Percentiles rank a stretch among this genome's conserved stretches.
phyloP scores from a whole-genome alignment of 2,329 filamentous ascomycete genomes.

The Hymenoscyphus infarciens region DNA sequence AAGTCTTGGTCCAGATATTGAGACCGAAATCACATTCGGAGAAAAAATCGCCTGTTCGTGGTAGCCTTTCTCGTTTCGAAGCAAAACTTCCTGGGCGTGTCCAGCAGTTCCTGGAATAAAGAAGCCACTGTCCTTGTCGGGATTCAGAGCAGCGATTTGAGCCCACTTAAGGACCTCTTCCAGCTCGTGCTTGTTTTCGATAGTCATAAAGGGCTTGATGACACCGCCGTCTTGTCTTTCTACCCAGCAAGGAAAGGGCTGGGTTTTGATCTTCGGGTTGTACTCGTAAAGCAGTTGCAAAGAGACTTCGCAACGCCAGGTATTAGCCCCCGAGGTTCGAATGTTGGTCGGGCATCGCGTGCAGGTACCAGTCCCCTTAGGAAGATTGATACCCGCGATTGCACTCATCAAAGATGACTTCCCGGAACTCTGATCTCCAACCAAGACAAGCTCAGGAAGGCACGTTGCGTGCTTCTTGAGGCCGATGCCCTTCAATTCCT shows the following conservation, averaged over 20 bases:
- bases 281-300: slow-evolving; percentile 64
- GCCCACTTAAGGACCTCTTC: slow-evolving; percentile 69
- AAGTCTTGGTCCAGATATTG: slow-evolving; percentile 68
- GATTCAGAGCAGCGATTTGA: slow-evolving; percentile 74
- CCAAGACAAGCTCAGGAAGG: slow-evolving; percentile 74
- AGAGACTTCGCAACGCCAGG: slow-evolving; percentile 67
- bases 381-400: slow-evolving; percentile 67
- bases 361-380: slow-evolving; percentile 68
- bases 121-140: slow-evolving; percentile 46
- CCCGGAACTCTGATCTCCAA: slow-evolving; percentile 81
- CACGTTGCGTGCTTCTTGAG: slow-evolving; percentile 65
- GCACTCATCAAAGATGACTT: slow-evolving; percentile 68
- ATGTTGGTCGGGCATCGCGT: slow-evolving; percentile 81
- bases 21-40: slow-evolving; percentile 74
- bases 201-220: slow-evolving; percentile 58
- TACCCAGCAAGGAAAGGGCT: slow-evolving; percentile 61
- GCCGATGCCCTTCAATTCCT: slow-evolving; percentile 66
- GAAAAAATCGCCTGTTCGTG: slow-evolving; percentile 62
- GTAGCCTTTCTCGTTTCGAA: slow-evolving; percentile 38
- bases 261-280: slow-evolving; percentile 21
- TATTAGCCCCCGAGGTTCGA: slow-evolving; percentile 51
- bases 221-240: slow-evolving; percentile 38
- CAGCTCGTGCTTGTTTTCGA: slow-evolving; percentile 59
- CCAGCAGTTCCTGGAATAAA: slow-evolving; percentile 36
- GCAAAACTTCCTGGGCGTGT: slow-evolving; percentile 17